Base-by-base conservation (phyloP, 1,139 yeast genomes). In the Hyphopichia burtonii region DNA sequence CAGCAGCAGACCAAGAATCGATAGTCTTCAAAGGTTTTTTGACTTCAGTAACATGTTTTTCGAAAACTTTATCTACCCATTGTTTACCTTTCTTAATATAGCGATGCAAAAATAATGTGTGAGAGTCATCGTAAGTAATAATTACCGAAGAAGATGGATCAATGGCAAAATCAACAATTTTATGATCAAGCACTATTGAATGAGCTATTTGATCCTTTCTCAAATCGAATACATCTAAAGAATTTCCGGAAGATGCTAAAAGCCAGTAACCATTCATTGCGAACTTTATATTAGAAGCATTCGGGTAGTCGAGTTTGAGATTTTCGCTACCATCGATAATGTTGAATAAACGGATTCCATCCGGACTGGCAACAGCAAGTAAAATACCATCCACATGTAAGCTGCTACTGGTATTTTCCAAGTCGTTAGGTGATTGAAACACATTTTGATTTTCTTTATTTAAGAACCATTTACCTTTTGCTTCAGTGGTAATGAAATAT, bases 361-460 rank as follows among this genome's bases (percentile, higher is more conserved):
- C 51, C 5, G 52, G 45, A 5, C 65, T 58, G 0, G 82, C 83
- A 11, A 78, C 55, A 0, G 82, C 86, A 4, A 82, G 53, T 17
- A 85, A 59, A 3, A 76, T 74, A 12, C 93, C 93, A 58, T 85
- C 93, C 3, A 79, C 79, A 52, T 85, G 93, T 23, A 84, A 64
- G 31, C 62, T 76, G 18, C 71, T 74, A 3, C 68, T 50, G 1
- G 59, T 51, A 20, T 63, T 53, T 2, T 45, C 46, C 31, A 40
- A 45, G 8, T 42, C n/a, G 7, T 39, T 44, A 2, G 46, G 41
- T 44, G 37, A 44, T 43, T 38, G 41, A 44, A 23, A 54, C 16
- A 36, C 32, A 19, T 34, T 48, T 36, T 31, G 43, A 37, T 34
- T 35, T 34, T 16, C 44, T 45, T 63, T 61, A 38, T 63, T 51